Evolutionary conservation across 345 rosid species (phyloP), one percentile per base, ranked within the genome.

Genomic region (Brassica carinata): DNA sequence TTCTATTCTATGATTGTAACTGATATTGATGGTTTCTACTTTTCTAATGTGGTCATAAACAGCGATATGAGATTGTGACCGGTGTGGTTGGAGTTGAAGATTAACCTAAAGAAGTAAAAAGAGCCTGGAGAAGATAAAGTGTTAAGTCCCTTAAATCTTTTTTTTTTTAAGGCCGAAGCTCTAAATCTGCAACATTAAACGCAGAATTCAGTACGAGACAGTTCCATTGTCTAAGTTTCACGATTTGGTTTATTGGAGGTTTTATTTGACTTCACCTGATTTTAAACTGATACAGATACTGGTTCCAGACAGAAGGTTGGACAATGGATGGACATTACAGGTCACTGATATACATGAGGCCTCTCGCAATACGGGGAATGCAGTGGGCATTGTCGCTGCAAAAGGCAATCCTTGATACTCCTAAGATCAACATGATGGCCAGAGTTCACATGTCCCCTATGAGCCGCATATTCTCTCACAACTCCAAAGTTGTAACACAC

Each of bases 371-470:
- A 33, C 7, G 36, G 36, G 7, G 36, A 33, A 33, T 33, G 7
- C 36, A 33, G 36, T 33, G 36, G 36, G 36, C 36, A 4, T 33
- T 81, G 66, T 95, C 99, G 70, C 89, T 95, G 57, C 87, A 98
- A 26, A 91, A 87, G 87, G 97, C 94, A 45, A 88, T 95, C 29
- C 89, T 90, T 1, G 96, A 93, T 14, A 97, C 98, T 9, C 99
- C 99, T 1, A 85, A 87, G 84, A 82, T 91, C 72, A 90, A 90
- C 81, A 86, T 90, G 76, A 93, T 95, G 99, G 99, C 91, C 72
- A 86, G 99, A 81, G 83, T 87, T 65, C 84, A 86, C 72, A 71
- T 85, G 7, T 91, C 97, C 9, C 95, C 95, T 2, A 77, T 78
- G 31, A 85, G 86, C 71, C 69, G 88, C 6, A 74, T 90, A 58